phyloP scores from a whole-genome alignment of 2,329 filamentous ascomycete genomes.

The Cladosporium velox region DNA sequence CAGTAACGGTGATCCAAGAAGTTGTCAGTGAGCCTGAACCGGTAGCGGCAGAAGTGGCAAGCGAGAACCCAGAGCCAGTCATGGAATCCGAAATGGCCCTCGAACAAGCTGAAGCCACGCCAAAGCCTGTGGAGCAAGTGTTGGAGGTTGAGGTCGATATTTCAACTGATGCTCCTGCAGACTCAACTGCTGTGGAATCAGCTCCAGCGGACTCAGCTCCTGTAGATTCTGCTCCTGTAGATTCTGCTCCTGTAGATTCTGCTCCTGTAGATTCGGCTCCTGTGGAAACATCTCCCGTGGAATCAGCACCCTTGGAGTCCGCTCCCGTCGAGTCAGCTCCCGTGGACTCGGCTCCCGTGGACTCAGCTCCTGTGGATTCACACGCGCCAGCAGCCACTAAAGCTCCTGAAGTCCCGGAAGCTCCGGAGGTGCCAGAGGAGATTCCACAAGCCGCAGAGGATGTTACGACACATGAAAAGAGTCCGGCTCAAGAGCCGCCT shows the following conservation, averaged over 20 bases:
- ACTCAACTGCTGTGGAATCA: not conserved
- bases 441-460: not conserved
- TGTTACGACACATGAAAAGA: not conserved
- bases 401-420: not conserved
- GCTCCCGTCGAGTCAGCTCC: not conserved
- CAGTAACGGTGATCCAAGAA: not conserved
- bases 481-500: conserved; percentile 6
- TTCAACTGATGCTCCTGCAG: not conserved
- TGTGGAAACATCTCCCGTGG: not conserved
- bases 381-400: not conserved
- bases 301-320: not conserved
- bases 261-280: not conserved
- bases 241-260: not conserved
- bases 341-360: not conserved
- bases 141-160: conserved; percentile 1
- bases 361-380: not conserved
- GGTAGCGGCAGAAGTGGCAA: not conserved
- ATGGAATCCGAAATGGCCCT: not conserved
- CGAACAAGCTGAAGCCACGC: not conserved
- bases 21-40: not conserved
- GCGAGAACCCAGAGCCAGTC: not conserved
- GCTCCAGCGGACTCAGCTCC: not conserved
- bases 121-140: not conserved
- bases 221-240: not conserved
- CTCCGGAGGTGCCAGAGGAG: not conserved